Evolutionary conservation across 202 grass and related monocot genomes (phyloP), one percentile per base, ranked within the genome.

Genomic region (Hordeum pubiflorum): DNA sequence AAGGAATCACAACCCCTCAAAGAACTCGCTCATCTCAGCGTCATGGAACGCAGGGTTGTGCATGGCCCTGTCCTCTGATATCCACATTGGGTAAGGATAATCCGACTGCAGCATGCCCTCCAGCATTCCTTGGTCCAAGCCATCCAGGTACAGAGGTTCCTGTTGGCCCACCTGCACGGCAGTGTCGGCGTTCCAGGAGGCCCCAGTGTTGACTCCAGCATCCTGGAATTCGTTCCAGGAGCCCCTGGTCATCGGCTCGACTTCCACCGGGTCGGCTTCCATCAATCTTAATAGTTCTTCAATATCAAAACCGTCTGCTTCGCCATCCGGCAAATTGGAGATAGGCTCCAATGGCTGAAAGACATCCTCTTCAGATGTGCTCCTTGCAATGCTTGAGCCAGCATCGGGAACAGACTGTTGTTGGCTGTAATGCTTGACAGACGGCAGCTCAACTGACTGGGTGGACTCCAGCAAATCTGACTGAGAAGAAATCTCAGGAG

Each of bases 321-420:
- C 76, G n/a, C 37, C 69, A 11, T 75, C 27, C 12, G 67, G 63
- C 10, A 90, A 46, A 14, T 37, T 68, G 11, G 87, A 71, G 15
- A 97, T 89, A n/a, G 88, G 86, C 74, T 97, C 90, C 34, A 87
- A 72, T 3, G 86, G 84, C 46, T 87, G 70, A 0, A 86, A 94
- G 11, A 83, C 61, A 3, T 84, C 72, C 5, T 46, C 68, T 27
- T 85, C 41, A 67, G 23, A 33, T 82, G 46, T 37, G 23, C 64
- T 63, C 24, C 26, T 44, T 59, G 60, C 43, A 77, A 24, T 81
- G 32, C 66, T 58, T 55, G 69, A 67, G 22, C 18, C 63, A 3
- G 32, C 69, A 33, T 75, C 78, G 56, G 29, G 68, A 27, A 5
- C 17, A 11, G n/a, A 2, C 29, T 58, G n/a, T 12, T 41, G 15